Evolutionary conservation across 257 asterid species (phyloP), one percentile per base, ranked within the genome.

Genomic region (Haberlea rhodopensis): DNA sequence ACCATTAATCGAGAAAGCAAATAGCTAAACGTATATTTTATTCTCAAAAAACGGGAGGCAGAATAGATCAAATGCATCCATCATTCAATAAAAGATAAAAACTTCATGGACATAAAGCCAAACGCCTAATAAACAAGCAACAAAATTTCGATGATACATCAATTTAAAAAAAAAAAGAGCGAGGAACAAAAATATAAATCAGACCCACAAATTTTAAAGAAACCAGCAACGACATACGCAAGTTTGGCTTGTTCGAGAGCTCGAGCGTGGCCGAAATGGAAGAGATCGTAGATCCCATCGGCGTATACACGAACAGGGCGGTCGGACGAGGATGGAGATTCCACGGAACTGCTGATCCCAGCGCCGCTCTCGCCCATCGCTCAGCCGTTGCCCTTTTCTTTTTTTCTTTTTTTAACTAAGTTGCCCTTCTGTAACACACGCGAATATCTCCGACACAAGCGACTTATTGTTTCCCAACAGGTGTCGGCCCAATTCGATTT

Each of bases 241-340:
- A 43, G 51, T 62, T 92, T 89, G 70, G 99, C 99, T 77, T 92
- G 99, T 66, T 92, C 99, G 21, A 92, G 96, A 60, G 99, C 84
- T 4, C 99, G 91, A 71, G 99, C 99, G 73, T 92, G 99, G 64
- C 99, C 99, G 57, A 92, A 92, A 61, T 92, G 99, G 71, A 92
- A 89, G 78, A 92, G 99, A 85, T 92, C 99, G 86, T 87, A 92
- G 75, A 92, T 92, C 67, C 99, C 99, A 56, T 92, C 99, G 3
- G 99, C 95, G 62, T 92, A 92, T 8, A 92, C 95, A 48, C 98
- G 96, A 69, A 90, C 65, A 3, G 88, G 96, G 40, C 86, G 82
- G 75, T 85, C 97, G n/a, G 87, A 67, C 0, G 86, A 73, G 7
- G 88, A 69, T 29, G 78, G 78, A 57, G 73, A 40, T 25, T 73